These are phyloP conservation scores for Arthrobotrys musiformis DNA, from an alignment of 2,329 filamentous ascomycete genomes.

Conservation along the genomic window DNA sequence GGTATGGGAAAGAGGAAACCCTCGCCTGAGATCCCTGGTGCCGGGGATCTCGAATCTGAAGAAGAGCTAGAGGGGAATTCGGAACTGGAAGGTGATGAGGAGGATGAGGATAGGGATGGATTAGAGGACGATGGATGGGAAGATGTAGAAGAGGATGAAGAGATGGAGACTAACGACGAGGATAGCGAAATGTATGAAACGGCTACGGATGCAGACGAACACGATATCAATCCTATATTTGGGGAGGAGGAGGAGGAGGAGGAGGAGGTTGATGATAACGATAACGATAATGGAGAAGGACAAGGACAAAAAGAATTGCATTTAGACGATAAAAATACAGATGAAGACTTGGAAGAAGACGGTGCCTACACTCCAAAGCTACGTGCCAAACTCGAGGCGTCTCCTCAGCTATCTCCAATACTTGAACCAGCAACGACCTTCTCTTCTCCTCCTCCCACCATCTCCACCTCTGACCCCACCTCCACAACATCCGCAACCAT, in stretches of 20 bases:
- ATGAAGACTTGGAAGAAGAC: conserved; percentile 34
- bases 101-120: background rate
- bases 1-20: conserved; percentile 11
- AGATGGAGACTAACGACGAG: background rate
- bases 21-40: conserved; percentile 49
- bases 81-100: background rate
- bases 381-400: conserved; percentile 46
- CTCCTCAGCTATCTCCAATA: conserved; percentile 36
- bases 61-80: background rate
- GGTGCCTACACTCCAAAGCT: conserved; percentile 44
- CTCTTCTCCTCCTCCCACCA: background rate
- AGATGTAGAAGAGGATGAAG: conserved; percentile 11
- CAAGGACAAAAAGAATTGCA: background rate
- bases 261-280: too few relatives aligned
- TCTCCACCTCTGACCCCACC: background rate
- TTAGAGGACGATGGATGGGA: conserved; percentile 4
- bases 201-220: background rate
- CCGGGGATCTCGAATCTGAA: background rate
- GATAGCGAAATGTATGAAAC: conserved; percentile 5
- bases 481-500: too few relatives aligned
- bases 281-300: background rate
- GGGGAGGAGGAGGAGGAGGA: conserved; percentile 8
- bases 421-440: conserved; percentile 16
- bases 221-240: background rate
- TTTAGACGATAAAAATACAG: conserved; percentile 1